Conservation (phyloP, 176 grass and related monocot genomes). For the Phoenix dactylifera region DNA sequence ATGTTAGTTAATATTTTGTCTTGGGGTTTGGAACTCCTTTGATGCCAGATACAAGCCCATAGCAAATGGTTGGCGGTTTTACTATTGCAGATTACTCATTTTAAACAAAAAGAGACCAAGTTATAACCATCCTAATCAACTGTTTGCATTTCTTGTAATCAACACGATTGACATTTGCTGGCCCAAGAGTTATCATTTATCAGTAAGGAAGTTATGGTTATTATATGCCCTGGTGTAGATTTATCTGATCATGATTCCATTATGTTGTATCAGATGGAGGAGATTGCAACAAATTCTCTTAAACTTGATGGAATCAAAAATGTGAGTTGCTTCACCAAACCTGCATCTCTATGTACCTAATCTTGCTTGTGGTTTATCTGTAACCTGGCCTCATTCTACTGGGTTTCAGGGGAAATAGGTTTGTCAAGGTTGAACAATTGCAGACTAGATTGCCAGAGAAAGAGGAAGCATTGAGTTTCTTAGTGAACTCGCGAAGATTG, state of each 20-base stretch:
- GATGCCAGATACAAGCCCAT: too few species aligned
- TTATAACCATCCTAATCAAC: too few species aligned
- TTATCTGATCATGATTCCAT: conserved; percentile 5
- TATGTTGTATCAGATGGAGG: conserved; percentile 23
- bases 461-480: conserved; percentile 49
- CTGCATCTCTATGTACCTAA: background rate
- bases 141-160: too few species aligned
- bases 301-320: conserved; percentile 71
- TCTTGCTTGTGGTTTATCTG: background rate
- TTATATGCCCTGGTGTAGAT: too few species aligned
- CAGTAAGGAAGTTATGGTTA: too few species aligned
- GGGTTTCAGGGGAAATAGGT: conserved; percentile 39
- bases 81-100: too few species aligned
- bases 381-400: background rate
- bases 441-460: conserved; percentile 44
- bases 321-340: conserved; percentile 21
- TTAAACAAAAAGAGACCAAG: too few species aligned
- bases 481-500: conserved; percentile 49
- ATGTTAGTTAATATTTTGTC: too few species aligned
- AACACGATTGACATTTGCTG: too few species aligned
- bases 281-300: conserved; percentile 44
- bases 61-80: too few species aligned
- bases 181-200: too few species aligned
- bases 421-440: conserved; percentile 69
- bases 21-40: too few species aligned